Conservation (phyloP, 2,329 filamentous ascomycete species). For the Pseudogymnoascus sp. region DNA sequence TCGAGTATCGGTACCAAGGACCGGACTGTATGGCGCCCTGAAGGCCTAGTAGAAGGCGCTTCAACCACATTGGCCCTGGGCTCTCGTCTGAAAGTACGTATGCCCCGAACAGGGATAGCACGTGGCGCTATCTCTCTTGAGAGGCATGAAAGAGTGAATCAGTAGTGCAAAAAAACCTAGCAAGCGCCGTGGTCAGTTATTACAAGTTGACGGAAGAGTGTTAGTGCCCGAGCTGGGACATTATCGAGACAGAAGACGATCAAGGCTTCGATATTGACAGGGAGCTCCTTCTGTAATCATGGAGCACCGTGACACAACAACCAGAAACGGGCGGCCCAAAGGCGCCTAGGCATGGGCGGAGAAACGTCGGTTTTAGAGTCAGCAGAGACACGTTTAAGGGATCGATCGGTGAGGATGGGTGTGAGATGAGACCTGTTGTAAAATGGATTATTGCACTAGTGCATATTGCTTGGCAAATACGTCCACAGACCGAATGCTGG, state of each 20-base stretch:
- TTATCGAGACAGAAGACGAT: conserved; percentile 2
- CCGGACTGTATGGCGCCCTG: neutral
- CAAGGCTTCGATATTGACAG: conserved; percentile 2
- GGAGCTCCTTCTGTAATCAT: neutral
- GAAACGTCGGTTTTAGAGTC: neutral
- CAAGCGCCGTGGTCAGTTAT: conserved; percentile 4
- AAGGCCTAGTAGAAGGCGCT: neutral
- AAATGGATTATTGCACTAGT: neutral
- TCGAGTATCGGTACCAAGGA: conserved; percentile 3
- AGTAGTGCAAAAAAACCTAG: conserved; percentile 6
- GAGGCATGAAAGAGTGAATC: neutral
- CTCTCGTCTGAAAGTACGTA: conserved; percentile 1
- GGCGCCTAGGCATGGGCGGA: neutral
- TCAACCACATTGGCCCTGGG: neutral
- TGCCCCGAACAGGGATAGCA: conserved; percentile 6
- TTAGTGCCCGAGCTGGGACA: conserved; percentile 5
- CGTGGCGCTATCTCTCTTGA: conserved; percentile 1
- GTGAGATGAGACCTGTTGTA: neutral
- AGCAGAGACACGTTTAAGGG: conserved; percentile 1
- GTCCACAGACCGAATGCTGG: neutral
- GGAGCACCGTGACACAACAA: neutral
- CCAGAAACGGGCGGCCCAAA: neutral
- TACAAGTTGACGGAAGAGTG: conserved; percentile 6
- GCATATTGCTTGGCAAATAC: conserved; percentile 5
- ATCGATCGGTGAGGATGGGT: neutral